Percentiles rank a stretch among this genome's conserved stretches.
Evolutionary conservation across 2,329 filamentous ascomycete genomes (phyloP).

Genomic region (Calonectria pauciramosa): DNA sequence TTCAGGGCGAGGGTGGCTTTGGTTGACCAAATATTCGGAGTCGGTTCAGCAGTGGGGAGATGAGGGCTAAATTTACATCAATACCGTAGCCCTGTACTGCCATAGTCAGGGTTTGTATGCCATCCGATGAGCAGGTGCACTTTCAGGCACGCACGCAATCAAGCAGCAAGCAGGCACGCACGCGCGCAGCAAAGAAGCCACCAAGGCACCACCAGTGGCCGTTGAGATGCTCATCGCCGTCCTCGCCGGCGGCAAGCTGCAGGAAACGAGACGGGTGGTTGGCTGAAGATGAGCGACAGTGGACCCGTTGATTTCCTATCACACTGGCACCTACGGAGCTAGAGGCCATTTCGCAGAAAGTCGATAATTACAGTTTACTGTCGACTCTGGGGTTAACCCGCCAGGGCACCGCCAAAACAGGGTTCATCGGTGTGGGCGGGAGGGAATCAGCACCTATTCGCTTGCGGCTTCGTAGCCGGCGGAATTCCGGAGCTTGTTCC

Average conservation of each 20-base stretch:
- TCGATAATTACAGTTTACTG: slow-evolving; percentile 6
- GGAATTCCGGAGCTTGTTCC: neutral
- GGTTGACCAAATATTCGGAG: neutral
- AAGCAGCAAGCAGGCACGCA: neutral
- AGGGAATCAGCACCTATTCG: neutral
- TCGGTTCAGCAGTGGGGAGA: neutral
- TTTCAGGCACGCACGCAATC: neutral
- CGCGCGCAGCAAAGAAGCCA: neutral
- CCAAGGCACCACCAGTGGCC: neutral
- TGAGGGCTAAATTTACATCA: neutral
- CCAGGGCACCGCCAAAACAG: neutral
- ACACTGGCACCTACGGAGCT: neutral
- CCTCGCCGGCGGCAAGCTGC: slow-evolving; percentile 12
- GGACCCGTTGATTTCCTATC: slow-evolving; percentile 4
- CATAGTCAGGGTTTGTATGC: neutral
- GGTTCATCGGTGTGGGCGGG: neutral
- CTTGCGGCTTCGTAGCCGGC: neutral
- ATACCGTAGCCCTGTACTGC: neutral
- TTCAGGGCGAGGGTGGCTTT: slow-evolving; percentile 3
- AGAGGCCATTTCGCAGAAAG: neutral
- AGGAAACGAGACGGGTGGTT: neutral
- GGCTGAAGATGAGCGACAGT: neutral
- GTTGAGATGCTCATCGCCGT: slow-evolving; percentile 4
- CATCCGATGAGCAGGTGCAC: neutral
- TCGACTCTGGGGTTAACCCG: neutral